Evolutionary conservation across 345 rosid species (phyloP).

Genomic region (Brassica carinata): DNA sequence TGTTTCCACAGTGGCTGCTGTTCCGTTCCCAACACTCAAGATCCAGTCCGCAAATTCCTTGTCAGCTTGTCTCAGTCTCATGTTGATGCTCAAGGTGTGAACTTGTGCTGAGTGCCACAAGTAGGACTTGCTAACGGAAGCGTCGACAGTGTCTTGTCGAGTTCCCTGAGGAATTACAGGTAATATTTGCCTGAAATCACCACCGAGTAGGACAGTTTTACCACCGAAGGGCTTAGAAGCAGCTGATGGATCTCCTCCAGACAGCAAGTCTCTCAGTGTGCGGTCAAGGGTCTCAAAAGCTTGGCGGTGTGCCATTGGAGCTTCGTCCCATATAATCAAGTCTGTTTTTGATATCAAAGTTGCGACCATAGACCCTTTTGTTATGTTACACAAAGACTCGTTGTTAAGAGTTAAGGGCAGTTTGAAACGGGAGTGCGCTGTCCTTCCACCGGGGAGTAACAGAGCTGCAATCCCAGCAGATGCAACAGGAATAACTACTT

Average conservation of each 20-base stretch:
- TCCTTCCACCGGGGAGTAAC: not conserved
- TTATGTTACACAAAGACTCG: no score
- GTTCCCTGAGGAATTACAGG: not conserved
- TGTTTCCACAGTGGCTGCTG: not conserved
- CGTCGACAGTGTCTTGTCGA: not conserved
- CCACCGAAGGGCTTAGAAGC: not conserved
- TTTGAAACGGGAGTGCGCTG: not conserved
- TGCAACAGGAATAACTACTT: not conserved
- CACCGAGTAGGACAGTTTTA: not conserved
- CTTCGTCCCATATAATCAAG: not conserved
- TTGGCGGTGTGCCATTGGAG: not conserved
- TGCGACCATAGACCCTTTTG: no score
- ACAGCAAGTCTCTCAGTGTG: not conserved
- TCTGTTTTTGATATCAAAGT: no score
- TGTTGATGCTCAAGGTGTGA: not conserved
- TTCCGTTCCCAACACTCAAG: not conserved
- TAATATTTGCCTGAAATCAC: not conserved
- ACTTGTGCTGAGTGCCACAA: not conserved
- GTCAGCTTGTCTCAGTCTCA: not conserved
- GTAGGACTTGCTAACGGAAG: not conserved
- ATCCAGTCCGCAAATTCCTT: not conserved
- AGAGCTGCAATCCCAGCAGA: not conserved
- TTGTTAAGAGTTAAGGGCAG: not conserved
- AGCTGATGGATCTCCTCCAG: not conserved
- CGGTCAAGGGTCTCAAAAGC: not conserved